Evolutionary conservation across 257 asterid species (phyloP).

Genomic region (Plectranthus barbatus): DNA sequence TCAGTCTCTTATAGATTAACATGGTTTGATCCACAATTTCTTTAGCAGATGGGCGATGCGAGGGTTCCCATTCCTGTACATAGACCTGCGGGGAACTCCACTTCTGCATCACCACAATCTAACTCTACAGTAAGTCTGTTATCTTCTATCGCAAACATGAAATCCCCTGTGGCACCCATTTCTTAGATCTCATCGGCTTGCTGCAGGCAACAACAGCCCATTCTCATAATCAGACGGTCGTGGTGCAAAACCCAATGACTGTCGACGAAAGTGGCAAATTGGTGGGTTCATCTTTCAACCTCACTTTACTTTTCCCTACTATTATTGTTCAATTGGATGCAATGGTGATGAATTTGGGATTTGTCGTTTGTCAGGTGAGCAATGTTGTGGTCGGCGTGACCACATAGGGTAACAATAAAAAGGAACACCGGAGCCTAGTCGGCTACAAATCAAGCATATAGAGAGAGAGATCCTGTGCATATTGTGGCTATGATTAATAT

Average conservation of each 20-base stretch:
- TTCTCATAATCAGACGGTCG: slow-evolving; percentile 71
- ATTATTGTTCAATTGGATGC: background rate
- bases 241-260: slow-evolving; percentile 77
- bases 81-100: slow-evolving; percentile 33
- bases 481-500: slow-evolving; percentile 21
- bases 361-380: slow-evolving; percentile 48
- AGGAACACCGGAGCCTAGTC: slow-evolving; percentile 8
- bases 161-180: slow-evolving; percentile 6
- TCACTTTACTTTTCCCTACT: background rate
- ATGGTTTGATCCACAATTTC: background rate
- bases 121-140: slow-evolving; percentile 42
- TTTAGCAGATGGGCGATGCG: slow-evolving; percentile 37
- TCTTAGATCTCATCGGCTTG: slow-evolving; percentile 19
- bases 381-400: slow-evolving; percentile 83
- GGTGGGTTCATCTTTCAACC: slow-evolving; percentile 29
- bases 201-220: slow-evolving; percentile 38
- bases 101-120: slow-evolving; percentile 35
- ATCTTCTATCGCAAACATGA: background rate
- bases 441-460: slow-evolving; percentile 21
- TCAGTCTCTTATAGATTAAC: background rate
- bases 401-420: slow-evolving; percentile 18
- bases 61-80: slow-evolving; percentile 48
- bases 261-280: slow-evolving; percentile 78
- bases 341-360: background rate
- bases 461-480: slow-evolving; percentile 34